Evolutionary conservation across 2,329 filamentous ascomycete species (phyloP), one percentile per base, ranked within the genome.

Genomic region (Arthroderma sp.): DNA sequence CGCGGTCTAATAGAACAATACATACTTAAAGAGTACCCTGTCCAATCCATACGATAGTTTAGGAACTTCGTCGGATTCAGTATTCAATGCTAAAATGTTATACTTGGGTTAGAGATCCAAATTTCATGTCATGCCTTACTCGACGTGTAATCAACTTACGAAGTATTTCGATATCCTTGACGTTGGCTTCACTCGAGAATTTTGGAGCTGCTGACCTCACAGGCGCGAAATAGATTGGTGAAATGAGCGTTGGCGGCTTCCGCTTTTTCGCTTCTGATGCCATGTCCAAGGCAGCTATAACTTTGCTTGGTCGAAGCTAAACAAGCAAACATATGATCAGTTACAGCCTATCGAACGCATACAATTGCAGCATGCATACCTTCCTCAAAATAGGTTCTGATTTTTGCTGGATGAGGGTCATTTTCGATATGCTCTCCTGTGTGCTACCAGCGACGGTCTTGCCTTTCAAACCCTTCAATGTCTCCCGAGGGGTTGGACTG

Each of bases 21-120:
- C 77, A 62, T 73, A 80, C 71, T 96, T 98, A 79, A 98, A 98
- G 2, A 98, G 75, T n/a, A 94, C 91, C 58, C 90, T 81, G 61
- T 95, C 88, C 33, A 96, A 77, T 5, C 87, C 86, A 67, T 93
- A 86, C 1, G 81, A 76, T 1, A 95, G 75, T 25, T 72, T 73
- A 1, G 89, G 87, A 9, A 84, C 79, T 11, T 75, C 73, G 1
- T 78, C 71, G 41, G 77, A 76, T 23, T 77, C 70, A 41, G 77
- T 60, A 47, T 70, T 66, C 54, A 75, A 61, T 49, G 70, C 72
- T 71, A 58, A 33, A 33, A 17, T 7, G 25, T 2, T 25, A 17
- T 15, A 25, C 11, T 19, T 5, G 13, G 1, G 47, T 51, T 33
- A 51, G 47, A 51, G 9, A 33, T 9, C 15, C 9, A n/a, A n/a